Conservation (phyloP, 306 rosid genomes). For the Cucurbita pepo region DNA sequence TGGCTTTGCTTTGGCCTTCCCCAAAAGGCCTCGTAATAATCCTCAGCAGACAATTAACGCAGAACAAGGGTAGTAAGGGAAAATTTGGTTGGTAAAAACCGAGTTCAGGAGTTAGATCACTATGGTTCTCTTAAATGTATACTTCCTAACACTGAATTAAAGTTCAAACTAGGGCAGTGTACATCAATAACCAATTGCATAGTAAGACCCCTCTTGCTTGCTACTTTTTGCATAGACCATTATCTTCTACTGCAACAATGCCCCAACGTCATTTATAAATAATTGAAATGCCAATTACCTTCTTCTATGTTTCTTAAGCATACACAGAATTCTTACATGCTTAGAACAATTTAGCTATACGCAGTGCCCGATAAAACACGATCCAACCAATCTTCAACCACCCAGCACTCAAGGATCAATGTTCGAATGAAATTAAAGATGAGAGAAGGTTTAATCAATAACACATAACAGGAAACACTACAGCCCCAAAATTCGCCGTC, state of each 20-base stretch:
- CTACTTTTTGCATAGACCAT: neutral
- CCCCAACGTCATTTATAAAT: neutral
- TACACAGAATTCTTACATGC: neutral
- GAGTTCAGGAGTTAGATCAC: neutral
- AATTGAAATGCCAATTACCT: neutral
- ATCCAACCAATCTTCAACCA: neutral
- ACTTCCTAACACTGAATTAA: neutral
- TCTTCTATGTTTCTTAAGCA: neutral
- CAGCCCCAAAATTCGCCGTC: neutral
- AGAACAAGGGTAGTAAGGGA: neutral
- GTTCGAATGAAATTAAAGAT: neutral
- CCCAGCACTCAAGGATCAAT: neutral
- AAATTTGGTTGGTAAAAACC: neutral
- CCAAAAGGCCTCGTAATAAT: no score
- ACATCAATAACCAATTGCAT: neutral
- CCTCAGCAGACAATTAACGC: neutral
- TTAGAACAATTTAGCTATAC: neutral
- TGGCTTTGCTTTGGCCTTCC: no score
- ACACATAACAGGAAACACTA: neutral
- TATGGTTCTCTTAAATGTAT: neutral
- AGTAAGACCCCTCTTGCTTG: neutral
- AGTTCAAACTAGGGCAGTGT: neutral
- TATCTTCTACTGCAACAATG: neutral
- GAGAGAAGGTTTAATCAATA: neutral
- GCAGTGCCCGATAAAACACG: neutral